A percentile compares a stretch with the other conserved stretches of the same genome.
phyloP scores from a whole-genome alignment of 1,284 basidiomycete genomes.

The Spongispora temasekensis region DNA sequence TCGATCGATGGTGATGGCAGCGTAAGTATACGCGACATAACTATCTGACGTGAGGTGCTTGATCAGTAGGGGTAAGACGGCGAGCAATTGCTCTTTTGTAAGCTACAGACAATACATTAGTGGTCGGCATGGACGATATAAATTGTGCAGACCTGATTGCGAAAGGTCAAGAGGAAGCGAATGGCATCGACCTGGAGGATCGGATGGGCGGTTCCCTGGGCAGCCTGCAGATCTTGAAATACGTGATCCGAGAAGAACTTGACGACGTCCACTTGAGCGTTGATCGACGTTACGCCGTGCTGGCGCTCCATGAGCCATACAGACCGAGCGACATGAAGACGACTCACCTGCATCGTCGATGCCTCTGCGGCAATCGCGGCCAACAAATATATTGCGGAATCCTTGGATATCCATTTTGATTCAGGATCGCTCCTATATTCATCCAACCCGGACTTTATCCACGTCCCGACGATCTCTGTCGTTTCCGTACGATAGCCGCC shows the following conservation, averaged over 20 bases:
- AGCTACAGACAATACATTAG: slow-evolving; percentile 49
- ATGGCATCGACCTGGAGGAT: slow-evolving; percentile 97
- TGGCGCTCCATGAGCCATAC: slow-evolving; percentile 26
- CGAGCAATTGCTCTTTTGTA: slow-evolving; percentile 91
- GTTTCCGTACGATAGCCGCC: slow-evolving; percentile 83
- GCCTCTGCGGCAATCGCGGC: slow-evolving; percentile 90
- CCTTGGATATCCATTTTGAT: slow-evolving; percentile 91
- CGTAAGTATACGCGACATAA: slow-evolving; percentile 88
- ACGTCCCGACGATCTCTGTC: slow-evolving; percentile 82
- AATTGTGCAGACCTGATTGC: slow-evolving; percentile 61
- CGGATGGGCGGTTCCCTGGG: slow-evolving; percentile 71
- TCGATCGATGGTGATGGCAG: slow-evolving; percentile 88
- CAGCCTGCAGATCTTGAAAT: slow-evolving; percentile 83
- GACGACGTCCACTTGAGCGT: slow-evolving; percentile 91
- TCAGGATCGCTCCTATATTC: slow-evolving; percentile 60
- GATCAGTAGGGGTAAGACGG: slow-evolving; percentile 88
- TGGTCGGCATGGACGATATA: background rate
- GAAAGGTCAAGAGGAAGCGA: slow-evolving; percentile 91
- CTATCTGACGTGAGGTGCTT: slow-evolving; percentile 81
- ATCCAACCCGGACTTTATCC: slow-evolving; percentile 76
- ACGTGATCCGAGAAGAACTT: slow-evolving; percentile 95
- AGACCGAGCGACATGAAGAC: background rate
- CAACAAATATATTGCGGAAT: slow-evolving; percentile 93
- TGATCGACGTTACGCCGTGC: slow-evolving; percentile 94
- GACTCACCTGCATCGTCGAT: slow-evolving; percentile 77